Percentiles rank a stretch among this genome's conserved stretches.
phyloP scores from a whole-genome alignment of 2,329 filamentous ascomycete genomes.

The Sporothrix pseudoabietina region DNA sequence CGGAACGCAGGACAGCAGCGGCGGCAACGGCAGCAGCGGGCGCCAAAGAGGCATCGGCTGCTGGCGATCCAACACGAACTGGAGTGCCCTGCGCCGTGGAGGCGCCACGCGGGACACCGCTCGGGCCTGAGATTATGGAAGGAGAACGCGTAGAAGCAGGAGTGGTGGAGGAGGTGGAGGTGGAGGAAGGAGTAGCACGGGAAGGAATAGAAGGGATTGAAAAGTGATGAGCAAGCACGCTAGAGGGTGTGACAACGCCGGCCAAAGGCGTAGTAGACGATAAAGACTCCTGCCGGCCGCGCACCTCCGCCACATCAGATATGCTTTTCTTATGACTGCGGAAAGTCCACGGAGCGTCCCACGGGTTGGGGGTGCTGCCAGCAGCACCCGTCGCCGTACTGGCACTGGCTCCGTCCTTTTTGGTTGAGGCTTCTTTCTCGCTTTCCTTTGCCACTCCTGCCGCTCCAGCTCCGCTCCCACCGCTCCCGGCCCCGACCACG shows the following conservation, averaged over 20 bases:
- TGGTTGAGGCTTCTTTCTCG: slow-evolving; percentile 16
- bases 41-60: slow-evolving; percentile 7
- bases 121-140: neutral
- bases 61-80: slow-evolving; percentile 39
- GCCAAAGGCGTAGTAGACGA: slow-evolving; percentile 62
- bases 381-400: neutral
- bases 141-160: slow-evolving; percentile 28
- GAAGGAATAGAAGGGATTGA: slow-evolving; percentile 60
- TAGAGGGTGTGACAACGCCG: slow-evolving; percentile 63
- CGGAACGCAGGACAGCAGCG: slow-evolving; percentile 52
- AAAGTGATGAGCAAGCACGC: slow-evolving; percentile 67
- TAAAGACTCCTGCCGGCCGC: slow-evolving; percentile 49
- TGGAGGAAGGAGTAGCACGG: slow-evolving; percentile 26
- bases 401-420: slow-evolving; percentile 7
- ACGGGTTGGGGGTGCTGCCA: slow-evolving; percentile 23
- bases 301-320: slow-evolving; percentile 49
- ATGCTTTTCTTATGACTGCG: slow-evolving; percentile 49
- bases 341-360: slow-evolving; percentile 35
- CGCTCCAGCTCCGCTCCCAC: neutral
- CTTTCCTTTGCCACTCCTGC: slow-evolving; percentile 16
- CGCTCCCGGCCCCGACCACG: slow-evolving; percentile 19
- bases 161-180: slow-evolving; percentile 27
- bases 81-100: slow-evolving; percentile 31
- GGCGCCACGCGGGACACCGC: slow-evolving; percentile 4
- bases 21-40: slow-evolving; percentile 24